These are phyloP conservation scores for Trifolium fragiferum DNA, from an alignment of 306 rosid genomes.

Conservation along the genomic window DNA sequence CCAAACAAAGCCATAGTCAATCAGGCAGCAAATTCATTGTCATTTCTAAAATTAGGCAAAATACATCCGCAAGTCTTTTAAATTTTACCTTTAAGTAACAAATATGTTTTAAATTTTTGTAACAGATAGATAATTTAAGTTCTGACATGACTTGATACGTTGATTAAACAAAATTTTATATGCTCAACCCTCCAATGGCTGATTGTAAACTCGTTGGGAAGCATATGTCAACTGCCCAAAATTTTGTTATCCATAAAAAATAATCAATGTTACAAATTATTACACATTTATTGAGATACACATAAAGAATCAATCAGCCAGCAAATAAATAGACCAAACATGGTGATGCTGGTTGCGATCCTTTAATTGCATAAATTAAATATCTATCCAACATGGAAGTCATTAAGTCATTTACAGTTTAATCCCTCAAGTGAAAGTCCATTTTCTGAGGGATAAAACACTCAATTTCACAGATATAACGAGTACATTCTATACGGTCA, in stretches of 20 bases:
- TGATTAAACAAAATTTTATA: not conserved
- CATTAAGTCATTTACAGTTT: conserved; percentile 47
- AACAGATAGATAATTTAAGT: too few relatives aligned
- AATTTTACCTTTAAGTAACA: too few relatives aligned
- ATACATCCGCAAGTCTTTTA: too few relatives aligned
- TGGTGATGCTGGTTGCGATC: conserved; percentile 47
- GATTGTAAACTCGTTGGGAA: not conserved
- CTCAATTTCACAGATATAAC: conserved; percentile 29
- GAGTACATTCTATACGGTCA: not conserved
- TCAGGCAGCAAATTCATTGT: too few relatives aligned
- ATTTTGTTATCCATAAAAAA: conserved; percentile 38
- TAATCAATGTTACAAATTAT: conserved; percentile 48
- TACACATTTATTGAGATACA: conserved; percentile 49
- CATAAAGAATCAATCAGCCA: conserved; percentile 43
- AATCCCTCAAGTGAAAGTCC: conserved; percentile 17
- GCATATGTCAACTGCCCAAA: conserved; percentile 25
- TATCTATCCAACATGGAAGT: conserved; percentile 30
- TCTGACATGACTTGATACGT: conserved; percentile 8
- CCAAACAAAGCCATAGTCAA: too few relatives aligned
- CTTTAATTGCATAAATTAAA: conserved; percentile 44
- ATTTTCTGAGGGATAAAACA: conserved; percentile 20
- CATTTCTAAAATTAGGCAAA: too few relatives aligned
- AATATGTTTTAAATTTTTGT: too few relatives aligned
- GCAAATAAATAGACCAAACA: conserved; percentile 38
- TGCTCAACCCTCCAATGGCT: not conserved